Base-by-base conservation (phyloP, 176 grass and related monocot species). In the Eleusine coracana region DNA sequence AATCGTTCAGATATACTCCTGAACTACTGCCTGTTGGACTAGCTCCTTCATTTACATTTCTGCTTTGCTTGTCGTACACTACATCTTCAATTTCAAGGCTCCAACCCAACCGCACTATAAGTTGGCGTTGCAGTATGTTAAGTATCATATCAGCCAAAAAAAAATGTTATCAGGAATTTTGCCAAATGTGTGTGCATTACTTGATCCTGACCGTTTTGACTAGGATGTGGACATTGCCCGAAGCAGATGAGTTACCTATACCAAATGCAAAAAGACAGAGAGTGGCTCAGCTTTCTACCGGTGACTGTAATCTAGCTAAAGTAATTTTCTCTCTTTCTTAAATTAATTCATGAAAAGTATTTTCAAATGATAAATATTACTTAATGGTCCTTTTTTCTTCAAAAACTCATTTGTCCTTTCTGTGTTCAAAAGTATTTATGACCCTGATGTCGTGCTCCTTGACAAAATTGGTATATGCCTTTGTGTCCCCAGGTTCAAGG, bases 211-310 rank as follows among this genome's bases (percentile, higher is more conserved):
- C 6, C 18, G 7, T 34, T 31, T 52, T 56, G n/a, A n/a, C n/a
- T n/a, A 97, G 95, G 79, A 94, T 94, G 84, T 97, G 90, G 95
- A 90, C 75, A 31, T 62, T 94, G 54, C 95, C 95, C 0, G 95
- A 92, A 62, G 73, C 88, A 56, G 88, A 56, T 21, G 88, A 94
- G 16, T 66, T 87, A 25, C 77, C 82, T 17, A 82, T 45, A 56
- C 85, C 86, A 84, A 91, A 88, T 71, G 68, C 41, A 27, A 87
- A 37, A 66, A 79, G 73, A 70, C 80, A 46, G 61, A 50, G 76
- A 65, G 60, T 69, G 17, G 9, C 79, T n/a, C 65, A 88, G 18
- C 60, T 79, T 37, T 4, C 72, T 14, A 63, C 81, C 17, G 86
- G 70, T 73, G 84, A 86, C 76, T 94, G 90, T 82, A 86, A 80